These are phyloP conservation scores for Durotheca rogersii DNA, from an alignment of 495 filamentous ascomycete genomes.

Conservation along the genomic window DNA sequence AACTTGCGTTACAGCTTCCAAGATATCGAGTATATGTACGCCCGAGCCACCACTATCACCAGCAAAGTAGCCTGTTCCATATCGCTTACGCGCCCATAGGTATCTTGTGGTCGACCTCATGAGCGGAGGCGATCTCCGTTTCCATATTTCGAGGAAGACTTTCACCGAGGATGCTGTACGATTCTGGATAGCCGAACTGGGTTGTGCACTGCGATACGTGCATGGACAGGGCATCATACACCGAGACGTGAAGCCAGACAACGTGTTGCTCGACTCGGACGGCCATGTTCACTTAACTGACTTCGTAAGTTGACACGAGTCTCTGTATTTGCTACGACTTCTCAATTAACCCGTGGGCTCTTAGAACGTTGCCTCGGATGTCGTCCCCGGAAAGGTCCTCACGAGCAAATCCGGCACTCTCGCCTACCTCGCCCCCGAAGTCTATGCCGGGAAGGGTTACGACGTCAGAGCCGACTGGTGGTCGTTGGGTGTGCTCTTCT, in stretches of 20 bases:
- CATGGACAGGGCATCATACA: conserved; percentile 93
- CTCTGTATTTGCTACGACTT: background rate
- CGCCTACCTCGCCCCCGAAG: conserved; percentile 94
- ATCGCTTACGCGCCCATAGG: conserved; percentile 48
- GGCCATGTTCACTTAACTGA: conserved; percentile 97
- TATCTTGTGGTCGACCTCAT: conserved; percentile 98
- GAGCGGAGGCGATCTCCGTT: conserved; percentile 95
- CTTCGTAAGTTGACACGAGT: conserved; percentile 83
- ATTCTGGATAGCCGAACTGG: conserved; percentile 94
- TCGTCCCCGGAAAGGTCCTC: conserved; percentile 74
- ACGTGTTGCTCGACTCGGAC: conserved; percentile 88
- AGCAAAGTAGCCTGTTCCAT: conserved; percentile 18
- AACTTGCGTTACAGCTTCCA: conserved; percentile 99
- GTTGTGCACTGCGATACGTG: conserved; percentile 88
- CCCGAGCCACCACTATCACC: conserved; percentile 9
- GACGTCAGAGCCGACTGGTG: conserved; percentile 93
- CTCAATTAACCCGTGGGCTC: conserved; percentile 7
- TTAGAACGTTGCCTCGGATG: conserved; percentile 95
- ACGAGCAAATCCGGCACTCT: conserved; percentile 96
- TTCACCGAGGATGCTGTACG: conserved; percentile 96
- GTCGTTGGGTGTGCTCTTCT: conserved; percentile 94
- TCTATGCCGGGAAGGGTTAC: conserved; percentile 87
- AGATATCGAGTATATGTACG: conserved; percentile 97
- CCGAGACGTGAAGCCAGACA: conserved; percentile 95
- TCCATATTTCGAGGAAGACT: conserved; percentile 96